A percentile compares a stretch with the other conserved stretches of the same genome.
phyloP scores from a whole-genome alignment of 495 filamentous ascomycete genomes.

The Lindgomyces ingoldianus region DNA sequence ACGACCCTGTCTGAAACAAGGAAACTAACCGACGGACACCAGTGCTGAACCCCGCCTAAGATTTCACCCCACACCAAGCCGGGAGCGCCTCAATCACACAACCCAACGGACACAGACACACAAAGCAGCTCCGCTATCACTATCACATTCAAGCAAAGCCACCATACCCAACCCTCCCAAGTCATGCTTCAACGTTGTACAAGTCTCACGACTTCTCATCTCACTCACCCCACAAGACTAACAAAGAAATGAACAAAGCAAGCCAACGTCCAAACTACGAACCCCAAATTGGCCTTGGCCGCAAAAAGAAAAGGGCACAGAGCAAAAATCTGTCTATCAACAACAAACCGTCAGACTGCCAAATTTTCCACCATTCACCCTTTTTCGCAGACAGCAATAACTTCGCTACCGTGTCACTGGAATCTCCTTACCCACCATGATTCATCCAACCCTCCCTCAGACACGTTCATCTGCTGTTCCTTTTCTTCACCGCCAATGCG shows the following conservation, averaged over 20 bases:
- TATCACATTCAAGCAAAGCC: conserved; percentile 28
- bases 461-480: no score
- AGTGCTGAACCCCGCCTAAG: background rate
- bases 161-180: no score
- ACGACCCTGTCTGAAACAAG: background rate
- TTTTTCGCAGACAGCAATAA: no score
- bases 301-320: no score
- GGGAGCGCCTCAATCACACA: background rate
- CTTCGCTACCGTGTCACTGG: no score
- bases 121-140: background rate
- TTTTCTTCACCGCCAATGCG: no score
- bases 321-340: no score
- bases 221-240: no score
- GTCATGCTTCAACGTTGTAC: conserved; percentile 8
- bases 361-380: no score
- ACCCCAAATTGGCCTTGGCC: background rate
- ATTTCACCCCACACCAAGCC: background rate
- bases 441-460: background rate
- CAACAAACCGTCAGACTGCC: no score
- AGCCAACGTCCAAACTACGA: background rate
- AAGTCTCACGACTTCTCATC: conserved; percentile 7
- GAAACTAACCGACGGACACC: no score
- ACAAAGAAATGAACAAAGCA: no score
- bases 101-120: background rate
- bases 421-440: background rate